phyloP scores from a whole-genome alignment of 345 rosid species.

The Trapa bicornis region DNA sequence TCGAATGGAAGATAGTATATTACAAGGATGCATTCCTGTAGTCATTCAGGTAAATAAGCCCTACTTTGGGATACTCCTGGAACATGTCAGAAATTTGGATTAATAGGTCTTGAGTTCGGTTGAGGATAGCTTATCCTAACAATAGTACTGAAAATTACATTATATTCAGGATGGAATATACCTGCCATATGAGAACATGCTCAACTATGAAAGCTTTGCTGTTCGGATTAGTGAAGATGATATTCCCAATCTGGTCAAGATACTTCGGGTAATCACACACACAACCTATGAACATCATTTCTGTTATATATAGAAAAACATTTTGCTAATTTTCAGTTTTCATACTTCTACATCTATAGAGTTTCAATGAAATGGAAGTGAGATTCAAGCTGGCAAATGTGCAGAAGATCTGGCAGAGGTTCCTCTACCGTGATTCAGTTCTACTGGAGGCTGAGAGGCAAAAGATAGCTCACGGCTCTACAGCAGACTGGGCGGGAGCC shows the following conservation, averaged over 20 bases:
- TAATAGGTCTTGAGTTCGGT: not conserved
- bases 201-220: conserved; percentile 90
- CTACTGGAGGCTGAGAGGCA: conserved; percentile 90
- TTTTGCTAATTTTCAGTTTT: not conserved
- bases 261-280: conserved; percentile 55
- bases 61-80: not conserved
- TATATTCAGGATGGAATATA: conserved; percentile 76
- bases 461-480: conserved; percentile 25
- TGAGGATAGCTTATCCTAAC: not conserved
- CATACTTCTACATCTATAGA: conserved; percentile 23
- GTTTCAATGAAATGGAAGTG: conserved; percentile 62
- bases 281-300: not conserved
- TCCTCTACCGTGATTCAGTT: conserved; percentile 63
- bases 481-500: conserved; percentile 61
- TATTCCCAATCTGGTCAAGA: conserved; percentile 72
- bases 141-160: not conserved
- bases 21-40: conserved; percentile 96
- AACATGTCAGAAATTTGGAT: not conserved
- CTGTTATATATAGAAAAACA: not conserved
- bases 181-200: conserved; percentile 86
- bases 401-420: conserved; percentile 79
- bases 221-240: conserved; percentile 73
- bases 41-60: conserved; percentile 61
- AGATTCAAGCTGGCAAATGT: conserved; percentile 54
- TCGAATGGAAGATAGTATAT: conserved; percentile 91